Percentiles rank a stretch among this genome's conserved stretches.
Conservation (phyloP, 495 filamentous ascomycete species). For the Aspergillus heteromorphus region DNA sequence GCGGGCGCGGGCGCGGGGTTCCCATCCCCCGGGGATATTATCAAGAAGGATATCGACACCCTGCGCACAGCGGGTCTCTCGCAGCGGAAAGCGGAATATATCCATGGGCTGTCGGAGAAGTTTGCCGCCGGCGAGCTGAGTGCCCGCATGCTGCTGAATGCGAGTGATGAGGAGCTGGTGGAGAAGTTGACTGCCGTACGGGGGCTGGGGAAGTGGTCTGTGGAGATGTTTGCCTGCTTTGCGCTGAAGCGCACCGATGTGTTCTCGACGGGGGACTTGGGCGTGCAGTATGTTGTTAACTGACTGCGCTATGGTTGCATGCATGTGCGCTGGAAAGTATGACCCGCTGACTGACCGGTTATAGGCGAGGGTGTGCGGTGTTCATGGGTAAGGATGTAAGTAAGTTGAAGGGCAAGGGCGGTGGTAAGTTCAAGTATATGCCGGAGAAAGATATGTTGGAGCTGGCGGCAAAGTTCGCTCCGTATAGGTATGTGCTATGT, state of each 20-base stretch:
- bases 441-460: slow-evolving; percentile 86
- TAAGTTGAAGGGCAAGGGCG: slow-evolving; percentile 74
- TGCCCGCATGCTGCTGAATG: slow-evolving; percentile 65
- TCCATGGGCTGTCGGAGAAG: slow-evolving; percentile 76
- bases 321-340: background rate
- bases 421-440: slow-evolving; percentile 97
- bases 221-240: slow-evolving; percentile 97
- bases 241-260: slow-evolving; percentile 88
- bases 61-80: slow-evolving; percentile 84
- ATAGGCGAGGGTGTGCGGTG: slow-evolving; percentile 77
- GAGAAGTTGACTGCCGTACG: slow-evolving; percentile 77
- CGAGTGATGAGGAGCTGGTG: slow-evolving; percentile 80
- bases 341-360: background rate
- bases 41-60: slow-evolving; percentile 48
- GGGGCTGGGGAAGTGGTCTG: slow-evolving; percentile 84
- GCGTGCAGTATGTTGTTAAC: slow-evolving; percentile 64
- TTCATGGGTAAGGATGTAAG: slow-evolving; percentile 77
- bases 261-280: slow-evolving; percentile 87
- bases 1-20: slow-evolving; percentile 55
- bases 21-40: slow-evolving; percentile 71
- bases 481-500: slow-evolving; percentile 61
- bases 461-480: slow-evolving; percentile 70
- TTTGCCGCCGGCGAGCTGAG: slow-evolving; percentile 70
- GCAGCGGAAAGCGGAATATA: slow-evolving; percentile 90
- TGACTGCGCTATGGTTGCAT: too few species aligned